A percentile compares a stretch with the other conserved stretches of the same genome.
Evolutionary conservation across 495 filamentous ascomycete species (phyloP).

Genomic region (Haplographium delicatum): DNA sequence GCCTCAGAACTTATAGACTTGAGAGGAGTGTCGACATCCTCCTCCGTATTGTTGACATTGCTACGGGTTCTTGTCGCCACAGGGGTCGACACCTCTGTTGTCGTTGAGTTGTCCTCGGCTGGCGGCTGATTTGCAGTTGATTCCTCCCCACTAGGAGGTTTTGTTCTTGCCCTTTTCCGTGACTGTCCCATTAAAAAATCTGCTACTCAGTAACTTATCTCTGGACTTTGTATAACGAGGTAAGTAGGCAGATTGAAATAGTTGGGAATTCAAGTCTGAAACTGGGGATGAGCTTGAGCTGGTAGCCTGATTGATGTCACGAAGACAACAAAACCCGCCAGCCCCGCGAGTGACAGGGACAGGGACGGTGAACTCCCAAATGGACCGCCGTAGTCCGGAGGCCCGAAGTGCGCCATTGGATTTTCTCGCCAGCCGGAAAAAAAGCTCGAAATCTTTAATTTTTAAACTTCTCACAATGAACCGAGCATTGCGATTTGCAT

Average conservation of each 20-base stretch:
- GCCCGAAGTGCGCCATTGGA: too few relatives aligned
- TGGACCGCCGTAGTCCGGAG: too few relatives aligned
- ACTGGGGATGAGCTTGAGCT: background rate
- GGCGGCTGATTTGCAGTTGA: background rate
- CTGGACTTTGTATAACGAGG: too few relatives aligned
- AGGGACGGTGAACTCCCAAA: background rate
- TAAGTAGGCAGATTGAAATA: too few relatives aligned
- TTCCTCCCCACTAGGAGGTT: constrained; percentile 16
- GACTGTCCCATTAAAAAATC: constrained; percentile 23
- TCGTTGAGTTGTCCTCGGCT: background rate
- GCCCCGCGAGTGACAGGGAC: background rate
- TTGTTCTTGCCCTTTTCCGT: constrained; percentile 20
- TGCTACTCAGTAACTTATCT: background rate
- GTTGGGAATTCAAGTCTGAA: too few relatives aligned
- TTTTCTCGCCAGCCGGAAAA: background rate
- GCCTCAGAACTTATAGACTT: constrained; percentile 1
- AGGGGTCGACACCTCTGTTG: background rate
- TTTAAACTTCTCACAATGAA: too few relatives aligned
- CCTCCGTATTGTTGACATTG: constrained; percentile 1
- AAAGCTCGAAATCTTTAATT: constrained; percentile 1
- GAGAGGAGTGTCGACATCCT: constrained; percentile 5
- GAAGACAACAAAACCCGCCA: background rate
- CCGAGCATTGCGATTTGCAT: too few relatives aligned
- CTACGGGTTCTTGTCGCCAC: background rate
- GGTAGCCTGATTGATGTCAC: constrained; percentile 9